A percentile compares a stretch with the other conserved stretches of the same genome.
Conservation (phyloP, 2,329 filamentous ascomycete species). For the Dendrostoma leiphaemia region DNA sequence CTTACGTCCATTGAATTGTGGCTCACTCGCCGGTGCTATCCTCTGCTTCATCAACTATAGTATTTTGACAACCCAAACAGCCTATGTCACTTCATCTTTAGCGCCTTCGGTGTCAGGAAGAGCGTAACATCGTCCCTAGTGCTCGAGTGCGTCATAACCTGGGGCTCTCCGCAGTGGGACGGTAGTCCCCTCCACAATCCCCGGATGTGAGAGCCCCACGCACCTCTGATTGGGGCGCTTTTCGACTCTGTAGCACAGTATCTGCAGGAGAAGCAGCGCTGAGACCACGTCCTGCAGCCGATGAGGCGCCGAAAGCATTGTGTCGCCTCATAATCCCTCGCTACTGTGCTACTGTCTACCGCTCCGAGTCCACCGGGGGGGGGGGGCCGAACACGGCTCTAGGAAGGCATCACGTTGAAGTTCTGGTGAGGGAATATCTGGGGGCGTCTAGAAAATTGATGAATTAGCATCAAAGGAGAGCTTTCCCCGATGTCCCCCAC, state of each 20-base stretch:
- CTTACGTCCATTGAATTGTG: too few species aligned
- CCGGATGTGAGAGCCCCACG: background rate
- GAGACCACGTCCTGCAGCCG: background rate
- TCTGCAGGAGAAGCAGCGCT: background rate
- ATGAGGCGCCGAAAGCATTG: background rate
- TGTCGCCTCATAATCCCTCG: background rate
- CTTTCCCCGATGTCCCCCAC: background rate
- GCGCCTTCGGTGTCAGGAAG: background rate
- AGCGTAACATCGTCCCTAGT: background rate
- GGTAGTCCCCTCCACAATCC: background rate
- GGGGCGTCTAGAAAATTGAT: too few species aligned
- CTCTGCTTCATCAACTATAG: too few species aligned
- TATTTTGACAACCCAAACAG: too few species aligned
- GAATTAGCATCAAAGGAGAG: background rate
- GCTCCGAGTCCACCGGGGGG: background rate
- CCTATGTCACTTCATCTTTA: too few species aligned
- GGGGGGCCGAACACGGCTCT: background rate
- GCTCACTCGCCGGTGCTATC: too few species aligned
- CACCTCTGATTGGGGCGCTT: conserved; percentile 2
- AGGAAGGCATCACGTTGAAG: too few species aligned
- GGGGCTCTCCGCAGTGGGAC: conserved; percentile 1
- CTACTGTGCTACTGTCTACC: background rate
- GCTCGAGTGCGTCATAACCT: background rate
- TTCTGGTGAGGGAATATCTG: too few species aligned
- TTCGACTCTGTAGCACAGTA: background rate